Evolutionary conservation across 768 basidiomycete genomes (phyloP), one percentile per base, ranked within the genome.

Genomic region (Hebeloma cylindrosporum): DNA sequence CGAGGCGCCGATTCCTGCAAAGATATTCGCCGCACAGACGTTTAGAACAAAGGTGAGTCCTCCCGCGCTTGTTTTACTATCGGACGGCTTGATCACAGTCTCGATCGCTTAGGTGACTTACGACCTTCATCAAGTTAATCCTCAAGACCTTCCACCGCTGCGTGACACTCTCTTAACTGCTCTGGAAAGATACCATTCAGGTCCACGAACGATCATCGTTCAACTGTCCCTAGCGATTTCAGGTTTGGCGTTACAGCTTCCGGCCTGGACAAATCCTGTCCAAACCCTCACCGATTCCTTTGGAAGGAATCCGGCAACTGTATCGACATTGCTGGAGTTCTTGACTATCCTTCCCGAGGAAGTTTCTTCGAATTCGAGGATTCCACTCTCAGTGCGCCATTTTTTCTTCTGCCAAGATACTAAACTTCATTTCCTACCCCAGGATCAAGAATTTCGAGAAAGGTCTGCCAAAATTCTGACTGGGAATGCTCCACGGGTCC

Each of bases 21-120:
- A 92, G 63, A 68, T 96, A 40, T 97, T 99, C 60, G 94, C 93
- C 7, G 93, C 95, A 1, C 96, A 99, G 67, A 98, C 96, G 0
- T 90, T 99, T 63, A 77, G 94, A 62, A 76, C 88, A 37, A 99
- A 99, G 78, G 96, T 91, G 50, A 53, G 83, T 69, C 32, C 38
- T 43, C 23, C 22, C 18, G 34, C 33, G 28, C 31, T 27, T 34
- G 45, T 27, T 23, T 47, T 39, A 26, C 51, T 37, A 43, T 56
- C 40, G 37, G 44, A 40, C 43, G 35, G 43, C 54, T 57, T 59
- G 59, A 61, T 66, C 45, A 60, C n/a, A n/a, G n/a, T 63, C 58
- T 59, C 66, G 63, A 58, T 60, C 50, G 22, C 47, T 43, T 46
- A 99, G 96, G 92, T 98, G 54, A 90, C 84, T 9, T 98, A 93